phyloP scores from a whole-genome alignment of 139 green algal species.

The Astrephomene gubernaculifera region DNA sequence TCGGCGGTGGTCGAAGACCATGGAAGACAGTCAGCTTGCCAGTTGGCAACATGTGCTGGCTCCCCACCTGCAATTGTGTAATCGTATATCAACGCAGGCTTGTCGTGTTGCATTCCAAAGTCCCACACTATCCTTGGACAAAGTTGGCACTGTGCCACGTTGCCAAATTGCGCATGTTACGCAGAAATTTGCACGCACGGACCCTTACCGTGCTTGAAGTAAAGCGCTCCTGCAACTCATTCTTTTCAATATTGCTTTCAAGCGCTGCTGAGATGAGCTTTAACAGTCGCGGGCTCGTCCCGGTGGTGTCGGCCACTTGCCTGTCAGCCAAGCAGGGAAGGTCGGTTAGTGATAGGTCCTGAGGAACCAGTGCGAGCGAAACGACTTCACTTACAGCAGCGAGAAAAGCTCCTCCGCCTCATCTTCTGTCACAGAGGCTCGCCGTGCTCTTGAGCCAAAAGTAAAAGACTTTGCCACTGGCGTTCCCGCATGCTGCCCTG shows the following conservation, averaged over 20 bases:
- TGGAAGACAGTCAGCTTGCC: conserved; percentile 73
- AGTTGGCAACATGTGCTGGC: conserved; percentile 40
- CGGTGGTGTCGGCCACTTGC: conserved; percentile 13
- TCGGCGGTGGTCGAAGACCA: conserved; percentile 71
- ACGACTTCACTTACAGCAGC: not conserved
- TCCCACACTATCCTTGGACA: too few species aligned
- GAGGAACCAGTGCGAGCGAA: not conserved
- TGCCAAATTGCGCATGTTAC: too few species aligned
- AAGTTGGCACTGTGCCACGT: too few species aligned
- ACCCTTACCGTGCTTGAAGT: conserved; percentile 14
- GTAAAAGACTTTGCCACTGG: not conserved
- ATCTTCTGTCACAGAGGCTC: not conserved
- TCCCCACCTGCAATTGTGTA: conserved; percentile 33
- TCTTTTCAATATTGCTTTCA: conserved; percentile 34
- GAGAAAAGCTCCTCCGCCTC: conserved; percentile 26
- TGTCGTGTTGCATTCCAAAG: too few species aligned
- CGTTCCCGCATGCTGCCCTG: not conserved
- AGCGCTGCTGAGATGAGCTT: conserved; percentile 21
- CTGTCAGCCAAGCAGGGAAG: not conserved
- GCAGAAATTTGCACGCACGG: too few species aligned
- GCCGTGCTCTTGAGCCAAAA: not conserved
- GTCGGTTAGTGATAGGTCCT: too few species aligned
- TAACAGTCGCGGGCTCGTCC: conserved; percentile 5
- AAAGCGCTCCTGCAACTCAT: conserved; percentile 33
- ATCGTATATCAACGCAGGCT: too few species aligned